Conservation (phyloP, 2,329 filamentous ascomycete species). For the Lizonia empirigonia region DNA sequence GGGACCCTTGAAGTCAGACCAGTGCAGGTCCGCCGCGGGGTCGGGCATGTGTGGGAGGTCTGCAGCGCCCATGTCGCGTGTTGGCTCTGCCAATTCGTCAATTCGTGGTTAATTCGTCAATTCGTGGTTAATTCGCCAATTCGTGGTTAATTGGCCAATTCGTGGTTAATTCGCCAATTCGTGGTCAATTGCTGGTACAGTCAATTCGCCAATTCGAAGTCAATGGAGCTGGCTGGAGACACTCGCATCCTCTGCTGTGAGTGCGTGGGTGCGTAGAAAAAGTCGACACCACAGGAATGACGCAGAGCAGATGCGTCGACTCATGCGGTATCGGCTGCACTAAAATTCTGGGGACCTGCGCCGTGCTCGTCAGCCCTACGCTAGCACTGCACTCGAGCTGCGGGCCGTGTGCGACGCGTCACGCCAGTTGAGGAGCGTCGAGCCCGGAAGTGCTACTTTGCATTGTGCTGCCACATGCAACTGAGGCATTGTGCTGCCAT, state of each 20-base stretch:
- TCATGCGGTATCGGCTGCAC: constrained; percentile 43
- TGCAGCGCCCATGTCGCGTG: constrained; percentile 37
- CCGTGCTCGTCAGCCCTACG: constrained; percentile 31
- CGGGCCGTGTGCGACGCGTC: constrained; percentile 23
- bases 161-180: too few relatives aligned
- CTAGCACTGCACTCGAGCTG: constrained; percentile 14
- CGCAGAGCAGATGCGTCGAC: constrained; percentile 30
- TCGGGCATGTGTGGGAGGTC: constrained; percentile 58
- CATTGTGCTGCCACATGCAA: constrained; percentile 11
- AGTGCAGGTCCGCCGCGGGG: constrained; percentile 70
- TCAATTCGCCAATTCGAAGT: too few relatives aligned
- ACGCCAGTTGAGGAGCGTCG: constrained; percentile 2
- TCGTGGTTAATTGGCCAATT: too few relatives aligned
- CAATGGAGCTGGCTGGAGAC: too few relatives aligned
- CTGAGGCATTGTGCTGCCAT: too few relatives aligned
- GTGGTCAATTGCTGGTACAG: too few relatives aligned
- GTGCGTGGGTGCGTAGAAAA: too few relatives aligned
- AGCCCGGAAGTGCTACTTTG: too few relatives aligned
- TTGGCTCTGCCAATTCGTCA: too few relatives aligned
- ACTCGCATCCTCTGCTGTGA: too few relatives aligned
- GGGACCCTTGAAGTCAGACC: constrained; percentile 67
- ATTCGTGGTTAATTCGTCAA: too few relatives aligned
- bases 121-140: too few relatives aligned
- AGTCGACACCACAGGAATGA: constrained; percentile 16
- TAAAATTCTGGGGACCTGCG: constrained; percentile 19